Base-by-base conservation (phyloP, 345 rosid species). In the Capsella bursapastoris region DNA sequence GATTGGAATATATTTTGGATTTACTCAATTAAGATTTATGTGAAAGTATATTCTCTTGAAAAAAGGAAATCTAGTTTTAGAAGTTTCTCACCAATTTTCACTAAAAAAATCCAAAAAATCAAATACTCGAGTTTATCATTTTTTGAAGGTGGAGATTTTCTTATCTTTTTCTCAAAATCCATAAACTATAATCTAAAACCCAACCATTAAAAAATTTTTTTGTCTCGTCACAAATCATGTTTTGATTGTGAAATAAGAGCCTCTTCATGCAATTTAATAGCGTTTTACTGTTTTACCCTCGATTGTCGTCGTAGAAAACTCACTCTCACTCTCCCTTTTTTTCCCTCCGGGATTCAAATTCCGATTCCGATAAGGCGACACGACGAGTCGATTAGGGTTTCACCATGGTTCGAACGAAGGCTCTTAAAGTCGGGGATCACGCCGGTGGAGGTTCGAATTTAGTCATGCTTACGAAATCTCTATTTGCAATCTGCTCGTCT, bases 361-460 rank as follows among this genome's bases (percentile, higher is more conserved):
- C 70, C 70, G 64, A 76, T 43, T 37, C 49, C 57, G 64, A 35
- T 8, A 61, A 50, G 58, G 68, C 28, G 62, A 68, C 14, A 14
- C 79, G 64, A 27, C 34, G 70, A 25, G 69, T 29, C 48, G 2
- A 25, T 43, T 43, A 51, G 70, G 78, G 74, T 53, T 68, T 44
- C 50, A 1, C 70, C 18, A 61, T 69, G 75, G 16, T 55, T 41
- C 70, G 58, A 25, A 32, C 62, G 51, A 53, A 22, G 79, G 58
- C 28, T 47, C 45, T 35, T 6, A 44, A 41, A 31, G 51, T 32
- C 31, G 27, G 10, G 4, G 60, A 61, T 68, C 57, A 52, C 47
- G 64, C 64, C 50, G 52, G 49, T 37, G 70, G 63, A 76, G 79
- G 75, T 76, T 69, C 59, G 65, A 53, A 12, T 48, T 44, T 45